Evolutionary conservation across 345 rosid genomes (phyloP).

Genomic region (Syzygium oleosum): DNA sequence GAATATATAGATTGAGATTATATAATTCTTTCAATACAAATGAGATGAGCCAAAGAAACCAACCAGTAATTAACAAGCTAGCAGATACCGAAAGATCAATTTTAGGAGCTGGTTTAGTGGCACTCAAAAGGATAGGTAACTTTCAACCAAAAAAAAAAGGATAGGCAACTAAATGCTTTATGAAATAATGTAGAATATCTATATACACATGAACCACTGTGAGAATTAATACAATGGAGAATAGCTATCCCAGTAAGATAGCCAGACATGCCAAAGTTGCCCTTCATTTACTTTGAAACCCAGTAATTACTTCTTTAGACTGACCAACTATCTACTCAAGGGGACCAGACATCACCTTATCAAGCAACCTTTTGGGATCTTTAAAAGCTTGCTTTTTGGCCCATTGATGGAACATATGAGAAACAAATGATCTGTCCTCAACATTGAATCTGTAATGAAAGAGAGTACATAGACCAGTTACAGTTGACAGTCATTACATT

Average conservation of each 20-base stretch:
- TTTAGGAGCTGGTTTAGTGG: not conserved
- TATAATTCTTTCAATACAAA: not conserved
- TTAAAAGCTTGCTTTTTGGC: conserved; percentile 90
- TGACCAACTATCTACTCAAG: not conserved
- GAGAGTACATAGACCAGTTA: not conserved
- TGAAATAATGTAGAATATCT: not conserved
- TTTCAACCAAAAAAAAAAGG: not conserved
- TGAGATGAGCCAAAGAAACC: not conserved
- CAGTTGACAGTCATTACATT: not conserved
- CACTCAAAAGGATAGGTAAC: not conserved
- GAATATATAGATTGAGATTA: not conserved
- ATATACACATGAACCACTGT: not conserved
- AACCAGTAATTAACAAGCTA: not conserved
- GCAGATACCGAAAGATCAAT: not conserved
- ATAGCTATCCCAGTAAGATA: not conserved
- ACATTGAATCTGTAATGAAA: conserved; percentile 49
- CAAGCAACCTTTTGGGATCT: conserved; percentile 74
- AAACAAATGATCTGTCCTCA: conserved; percentile 71
- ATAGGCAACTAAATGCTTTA: not conserved
- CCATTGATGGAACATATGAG: conserved; percentile 92
- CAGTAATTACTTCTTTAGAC: not conserved
- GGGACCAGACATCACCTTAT: conserved; percentile 39
- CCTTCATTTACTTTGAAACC: not conserved
- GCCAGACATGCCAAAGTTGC: not conserved
- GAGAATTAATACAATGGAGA: not conserved